Evolutionary conservation across 2,329 filamentous ascomycete genomes (phyloP), one percentile per base, ranked within the genome.

Genomic region (Fusarium musae): DNA sequence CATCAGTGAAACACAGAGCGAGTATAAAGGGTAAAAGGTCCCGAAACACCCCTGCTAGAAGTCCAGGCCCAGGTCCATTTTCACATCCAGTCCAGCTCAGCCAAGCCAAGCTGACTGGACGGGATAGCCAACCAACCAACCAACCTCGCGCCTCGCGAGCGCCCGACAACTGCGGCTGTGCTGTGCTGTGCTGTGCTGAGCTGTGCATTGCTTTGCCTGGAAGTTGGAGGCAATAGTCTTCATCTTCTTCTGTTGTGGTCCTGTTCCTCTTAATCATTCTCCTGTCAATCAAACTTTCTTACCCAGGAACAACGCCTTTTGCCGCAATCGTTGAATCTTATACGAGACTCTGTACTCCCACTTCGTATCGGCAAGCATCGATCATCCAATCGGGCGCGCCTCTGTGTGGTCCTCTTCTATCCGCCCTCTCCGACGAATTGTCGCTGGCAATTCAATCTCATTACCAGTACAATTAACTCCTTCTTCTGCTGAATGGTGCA

Each of bases 131-230:
- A 49, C 59, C 46, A 62, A 49, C 59, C 46, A 62, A 71, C 74
- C 75, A 77, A 73, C 69, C 75, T 77, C 67, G 68, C 67, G 70
- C 67, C 63, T 65, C 56, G 44, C 49, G 66, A 64, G 65, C 69
- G 59, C 66, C 64, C 60, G 63, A 74, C 40, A 71, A 74, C 68
- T 74, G 76, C 75, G 66, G 66, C 66, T 69, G 66, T 68, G 66
- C 63, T 69, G 66, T 68, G 66, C 63, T 69, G 66, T 68, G 66
- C 63, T 64, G 28, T 30, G 42, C 42, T 28, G 46, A 17, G 60
- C 62, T 43, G 23, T 43, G 58, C 32, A 37, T 40, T 59, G 59
- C 36, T 26, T 49, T 54, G 64, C 37, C 37, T 76, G 67, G 70
- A 69, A 74, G 53, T 63, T 75, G 67, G 69, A 67, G 64, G 59